A percentile compares a stretch with the other conserved stretches of the same genome.
Conservation (phyloP, 208 protist species). For the Acanthamoeba sp. region DNA sequence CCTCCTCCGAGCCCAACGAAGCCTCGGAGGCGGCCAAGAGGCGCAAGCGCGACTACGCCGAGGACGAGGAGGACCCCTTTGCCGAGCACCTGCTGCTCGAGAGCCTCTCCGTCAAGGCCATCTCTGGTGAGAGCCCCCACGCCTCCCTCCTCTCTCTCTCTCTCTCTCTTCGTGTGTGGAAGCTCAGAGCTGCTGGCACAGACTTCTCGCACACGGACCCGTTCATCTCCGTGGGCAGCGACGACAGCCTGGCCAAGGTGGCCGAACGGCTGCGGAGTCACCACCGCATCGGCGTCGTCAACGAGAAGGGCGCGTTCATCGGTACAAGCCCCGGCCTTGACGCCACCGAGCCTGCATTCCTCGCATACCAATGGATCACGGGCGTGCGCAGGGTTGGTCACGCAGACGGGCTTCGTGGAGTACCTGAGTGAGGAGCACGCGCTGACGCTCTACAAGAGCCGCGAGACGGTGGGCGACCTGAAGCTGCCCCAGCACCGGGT, state of each 20-base stretch:
- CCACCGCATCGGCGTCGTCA: constrained; percentile 42
- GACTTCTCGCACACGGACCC: constrained; percentile 58
- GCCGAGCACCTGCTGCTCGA: constrained; percentile 50
- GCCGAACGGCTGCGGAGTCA: background rate
- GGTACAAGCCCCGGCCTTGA: background rate
- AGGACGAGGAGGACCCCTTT: constrained; percentile 42
- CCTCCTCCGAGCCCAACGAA: too few relatives aligned
- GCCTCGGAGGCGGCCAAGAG: background rate
- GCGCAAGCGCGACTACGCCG: constrained; percentile 1
- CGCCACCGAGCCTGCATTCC: background rate
- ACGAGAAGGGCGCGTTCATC: constrained; percentile 20
- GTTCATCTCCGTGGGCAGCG: background rate
- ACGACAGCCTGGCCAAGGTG: background rate
- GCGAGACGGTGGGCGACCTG: background rate
- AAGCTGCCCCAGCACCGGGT: background rate
- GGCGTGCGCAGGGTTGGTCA: background rate
- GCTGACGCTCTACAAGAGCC: background rate
- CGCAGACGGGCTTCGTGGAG: constrained; percentile 42
- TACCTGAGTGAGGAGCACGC: constrained; percentile 50
- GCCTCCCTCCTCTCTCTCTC: too few relatives aligned
- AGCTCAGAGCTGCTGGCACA: background rate
- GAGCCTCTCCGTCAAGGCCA: constrained; percentile 38
- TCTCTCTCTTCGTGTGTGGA: too few relatives aligned
- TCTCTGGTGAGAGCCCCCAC: too few relatives aligned
- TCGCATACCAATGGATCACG: background rate